These are phyloP conservation scores for Ophiostoma ips DNA, from an alignment of 2,329 filamentous ascomycete genomes.

Conservation along the genomic window DNA sequence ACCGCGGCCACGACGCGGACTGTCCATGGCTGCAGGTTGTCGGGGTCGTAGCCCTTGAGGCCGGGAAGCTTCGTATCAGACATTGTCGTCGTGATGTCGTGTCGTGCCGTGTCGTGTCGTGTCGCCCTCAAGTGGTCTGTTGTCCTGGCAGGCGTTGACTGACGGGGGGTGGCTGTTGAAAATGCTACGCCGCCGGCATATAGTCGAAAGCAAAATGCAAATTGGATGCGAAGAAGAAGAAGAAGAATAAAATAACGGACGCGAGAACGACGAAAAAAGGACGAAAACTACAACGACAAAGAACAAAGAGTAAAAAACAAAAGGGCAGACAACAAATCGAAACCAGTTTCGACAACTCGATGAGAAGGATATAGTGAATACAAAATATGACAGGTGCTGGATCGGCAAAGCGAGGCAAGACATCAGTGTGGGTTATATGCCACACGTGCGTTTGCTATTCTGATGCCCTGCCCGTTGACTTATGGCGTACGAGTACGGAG, in stretches of 20 bases:
- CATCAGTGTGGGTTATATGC: too few relatives aligned
- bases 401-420: too few relatives aligned
- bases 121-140: too few relatives aligned
- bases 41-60: background rate
- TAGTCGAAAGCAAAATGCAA: background rate
- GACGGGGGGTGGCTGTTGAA: background rate
- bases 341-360: background rate
- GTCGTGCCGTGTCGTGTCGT: too few relatives aligned
- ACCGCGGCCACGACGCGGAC: background rate
- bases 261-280: background rate
- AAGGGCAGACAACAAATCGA: background rate
- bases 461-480: too few relatives aligned
- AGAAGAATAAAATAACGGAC: background rate
- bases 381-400: too few relatives aligned
- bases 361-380: background rate
- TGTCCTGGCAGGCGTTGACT: too few relatives aligned
- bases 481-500: too few relatives aligned
- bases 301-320: background rate
- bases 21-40: background rate
- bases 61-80: background rate
- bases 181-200: too few relatives aligned
- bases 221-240: background rate
- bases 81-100: background rate
- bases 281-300: background rate
- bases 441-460: too few relatives aligned